Base-by-base conservation (phyloP, 2,329 filamentous ascomycete genomes). In the Aspergillus sclerotialis region DNA sequence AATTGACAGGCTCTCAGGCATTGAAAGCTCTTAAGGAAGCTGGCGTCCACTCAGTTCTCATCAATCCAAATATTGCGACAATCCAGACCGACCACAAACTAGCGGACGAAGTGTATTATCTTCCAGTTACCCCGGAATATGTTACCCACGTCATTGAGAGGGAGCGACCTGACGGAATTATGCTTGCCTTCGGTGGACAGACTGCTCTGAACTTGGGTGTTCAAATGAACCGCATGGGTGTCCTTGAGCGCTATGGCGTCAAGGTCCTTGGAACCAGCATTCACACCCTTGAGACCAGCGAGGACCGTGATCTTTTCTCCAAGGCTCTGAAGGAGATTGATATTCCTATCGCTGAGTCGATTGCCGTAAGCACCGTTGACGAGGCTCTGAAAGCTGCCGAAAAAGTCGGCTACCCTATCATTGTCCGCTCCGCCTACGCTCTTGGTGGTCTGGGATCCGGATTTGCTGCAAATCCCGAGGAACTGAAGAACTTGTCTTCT, bases 31-130 rank as follows among this genome's bases (percentile, higher is more conserved):
- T 98, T 42, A 96, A 94, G 68, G 90, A 96, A 69, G 90, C 89
- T 44, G 87, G 87, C 42, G 85, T 96, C 40, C 69, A 81, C 49
- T 94, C 90, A 7, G 84, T 96, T 36, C 79, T 96, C 46, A 89
- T 96, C 63, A 96, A 96, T 68, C 90, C 90, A 54, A 96, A 96
- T 64, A 96, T 96, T 61, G 90, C 90, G 40, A 96, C 92, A 38
- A 96, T 96, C 57, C 90, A 96, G 69, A 96, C 90, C 52, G 88
- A 93, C 63, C 90, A 96, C 73, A 82, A 83, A 55, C 83, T 96
- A 59, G 88, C 88, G 56, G 90, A 96, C 60, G 89, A 96, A 69
- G 84, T 96, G 56, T 96, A 96, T 75, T 96, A 95, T 67, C 82
- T 96, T 24, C 92, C 92, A 37, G 89, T 98, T 53, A 98, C 92